Conservation (phyloP, 495 filamentous ascomycete species). For the Trichocladium uniseriatum region DNA sequence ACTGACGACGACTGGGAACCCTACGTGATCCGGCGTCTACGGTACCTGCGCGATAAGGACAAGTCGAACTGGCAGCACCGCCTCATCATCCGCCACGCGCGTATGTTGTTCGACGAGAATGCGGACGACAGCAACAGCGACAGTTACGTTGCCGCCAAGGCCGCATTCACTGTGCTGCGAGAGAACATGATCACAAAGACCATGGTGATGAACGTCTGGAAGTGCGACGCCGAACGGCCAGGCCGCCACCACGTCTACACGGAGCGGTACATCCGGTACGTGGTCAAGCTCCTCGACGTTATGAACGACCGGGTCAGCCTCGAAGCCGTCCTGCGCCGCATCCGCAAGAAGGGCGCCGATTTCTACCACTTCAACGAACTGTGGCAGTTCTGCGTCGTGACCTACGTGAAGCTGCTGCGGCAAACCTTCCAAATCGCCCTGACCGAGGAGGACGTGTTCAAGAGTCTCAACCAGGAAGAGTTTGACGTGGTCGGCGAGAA, state of each 20-base stretch:
- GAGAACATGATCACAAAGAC: conserved; percentile 92
- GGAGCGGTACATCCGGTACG: conserved; percentile 75
- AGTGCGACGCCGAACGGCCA: conserved; percentile 81
- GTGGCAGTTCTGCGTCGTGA: conserved; percentile 71
- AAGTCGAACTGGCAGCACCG: conserved; percentile 97
- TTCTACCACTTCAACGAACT: conserved; percentile 77
- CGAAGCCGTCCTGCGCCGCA: conserved; percentile 68
- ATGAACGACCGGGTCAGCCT: conserved; percentile 70
- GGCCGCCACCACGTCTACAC: conserved; percentile 94
- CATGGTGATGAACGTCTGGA: conserved; percentile 92
- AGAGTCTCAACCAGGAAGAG: conserved; percentile 65
- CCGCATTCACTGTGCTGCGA: conserved; percentile 65
- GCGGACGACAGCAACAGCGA: conserved; percentile 18
- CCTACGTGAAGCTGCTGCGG: conserved; percentile 70
- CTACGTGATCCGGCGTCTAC: conserved; percentile 64
- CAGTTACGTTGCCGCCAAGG: conserved; percentile 37
- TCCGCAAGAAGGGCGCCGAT: conserved; percentile 73
- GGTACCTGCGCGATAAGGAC: conserved; percentile 70
- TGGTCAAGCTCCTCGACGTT: conserved; percentile 62
- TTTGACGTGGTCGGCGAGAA: conserved; percentile 52
- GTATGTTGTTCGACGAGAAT: conserved; percentile 54
- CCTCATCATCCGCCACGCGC: conserved; percentile 70
- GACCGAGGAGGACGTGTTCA: conserved; percentile 71
- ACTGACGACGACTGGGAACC: conserved; percentile 60
- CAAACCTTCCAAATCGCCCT: conserved; percentile 54